Conservation (phyloP, 2,329 filamentous ascomycete genomes). For the Juglanconis sp. region DNA sequence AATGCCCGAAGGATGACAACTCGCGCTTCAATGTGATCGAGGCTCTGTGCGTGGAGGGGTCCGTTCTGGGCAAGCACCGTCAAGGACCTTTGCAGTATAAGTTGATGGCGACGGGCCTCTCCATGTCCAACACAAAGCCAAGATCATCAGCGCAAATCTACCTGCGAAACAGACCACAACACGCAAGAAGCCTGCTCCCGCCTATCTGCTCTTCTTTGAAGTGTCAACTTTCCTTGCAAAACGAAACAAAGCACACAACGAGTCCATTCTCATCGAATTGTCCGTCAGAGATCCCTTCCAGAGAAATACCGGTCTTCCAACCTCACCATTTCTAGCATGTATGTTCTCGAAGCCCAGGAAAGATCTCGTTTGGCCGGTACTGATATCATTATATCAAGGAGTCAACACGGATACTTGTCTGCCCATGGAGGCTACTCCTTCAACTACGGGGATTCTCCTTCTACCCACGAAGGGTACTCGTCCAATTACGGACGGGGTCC, state of each 20-base stretch:
- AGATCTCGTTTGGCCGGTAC: not conserved
- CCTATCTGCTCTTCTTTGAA: not conserved
- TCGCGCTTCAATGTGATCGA: not conserved
- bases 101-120: not conserved
- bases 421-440: not conserved
- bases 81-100: not conserved
- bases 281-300: no score
- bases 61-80: not conserved
- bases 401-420: not conserved
- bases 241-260: no score
- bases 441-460: not conserved
- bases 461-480: not conserved
- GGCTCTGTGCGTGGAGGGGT: not conserved
- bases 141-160: not conserved
- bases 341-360: not conserved
- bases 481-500: not conserved
- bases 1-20: not conserved
- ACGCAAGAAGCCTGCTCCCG: not conserved
- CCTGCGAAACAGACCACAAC: not conserved
- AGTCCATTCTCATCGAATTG: no score
- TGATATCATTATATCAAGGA: not conserved
- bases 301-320: not conserved
- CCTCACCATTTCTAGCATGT: not conserved
- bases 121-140: not conserved
- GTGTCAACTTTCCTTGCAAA: not conserved